Evolutionary conservation across 176 grass and related monocot genomes (phyloP).

Genomic region (Carex myosuroides): DNA sequence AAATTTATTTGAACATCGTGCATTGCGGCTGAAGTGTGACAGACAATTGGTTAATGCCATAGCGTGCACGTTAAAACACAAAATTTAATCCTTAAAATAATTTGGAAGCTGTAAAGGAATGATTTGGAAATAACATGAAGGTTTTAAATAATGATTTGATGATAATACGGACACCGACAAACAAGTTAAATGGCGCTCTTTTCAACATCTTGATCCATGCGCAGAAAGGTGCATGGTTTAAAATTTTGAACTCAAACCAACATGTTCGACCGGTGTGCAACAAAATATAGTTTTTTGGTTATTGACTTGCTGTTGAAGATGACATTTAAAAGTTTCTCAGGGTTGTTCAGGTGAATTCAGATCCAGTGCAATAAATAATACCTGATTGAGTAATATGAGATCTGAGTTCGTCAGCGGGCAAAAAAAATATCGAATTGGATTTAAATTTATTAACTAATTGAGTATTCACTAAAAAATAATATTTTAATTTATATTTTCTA

Average conservation of each 20-base stretch:
- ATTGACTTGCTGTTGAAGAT: not conserved
- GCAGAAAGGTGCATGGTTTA: not conserved
- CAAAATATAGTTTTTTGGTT: not conserved
- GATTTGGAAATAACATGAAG: not conserved
- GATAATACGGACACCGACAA: not conserved
- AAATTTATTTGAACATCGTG: not conserved
- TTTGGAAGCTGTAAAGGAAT: not conserved
- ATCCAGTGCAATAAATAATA: no score
- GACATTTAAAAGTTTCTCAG: no score
- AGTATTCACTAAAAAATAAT: no score
- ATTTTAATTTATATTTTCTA: no score
- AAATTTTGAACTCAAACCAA: conserved; percentile 10
- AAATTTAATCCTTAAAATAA: not conserved
- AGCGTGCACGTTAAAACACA: conserved; percentile 9
- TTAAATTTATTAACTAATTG: no score
- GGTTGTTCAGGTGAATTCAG: no score
- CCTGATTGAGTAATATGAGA: no score
- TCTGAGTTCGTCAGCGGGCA: no score
- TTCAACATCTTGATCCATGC: not conserved
- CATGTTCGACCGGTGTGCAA: not conserved
- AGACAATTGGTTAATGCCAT: not conserved
- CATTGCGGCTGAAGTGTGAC: not conserved
- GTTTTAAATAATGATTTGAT: not conserved
- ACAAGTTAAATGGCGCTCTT: not conserved
- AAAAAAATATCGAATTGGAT: no score